Conservation (phyloP, 371 early-diverging fungal species). For the Umbelopsis sp. region DNA sequence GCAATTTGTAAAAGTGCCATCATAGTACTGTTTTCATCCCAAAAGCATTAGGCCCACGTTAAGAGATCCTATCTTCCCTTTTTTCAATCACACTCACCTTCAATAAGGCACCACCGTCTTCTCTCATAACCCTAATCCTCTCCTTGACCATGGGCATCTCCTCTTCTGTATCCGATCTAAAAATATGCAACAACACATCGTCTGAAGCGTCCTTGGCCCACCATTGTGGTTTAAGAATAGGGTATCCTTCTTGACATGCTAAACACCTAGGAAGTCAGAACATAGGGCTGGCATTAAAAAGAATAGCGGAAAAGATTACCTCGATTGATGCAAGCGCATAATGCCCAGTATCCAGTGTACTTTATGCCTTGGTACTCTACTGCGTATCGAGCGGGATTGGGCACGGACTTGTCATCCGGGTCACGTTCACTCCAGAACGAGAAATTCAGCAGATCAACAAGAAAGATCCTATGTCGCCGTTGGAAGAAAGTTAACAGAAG, state of each 20-base stretch:
- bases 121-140: conserved; percentile 66
- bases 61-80: too few relatives aligned
- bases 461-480: conserved; percentile 73
- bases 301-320: conserved; percentile 33
- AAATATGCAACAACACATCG: conserved; percentile 56
- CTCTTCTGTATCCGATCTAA: conserved; percentile 69
- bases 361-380: conserved; percentile 58
- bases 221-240: conserved; percentile 63
- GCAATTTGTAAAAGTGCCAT: conserved; percentile 71
- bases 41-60: too few relatives aligned
- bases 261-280: conserved; percentile 7
- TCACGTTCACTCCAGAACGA: conserved; percentile 85
- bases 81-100: conserved; percentile 37
- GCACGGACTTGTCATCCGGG: conserved; percentile 47
- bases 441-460: conserved; percentile 86
- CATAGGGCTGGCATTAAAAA: too few relatives aligned
- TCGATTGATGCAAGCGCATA: conserved; percentile 82
- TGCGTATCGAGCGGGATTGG: conserved; percentile 63
- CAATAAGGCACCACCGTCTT: conserved; percentile 70
- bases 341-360: conserved; percentile 89
- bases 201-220: conserved; percentile 46
- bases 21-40: conserved; percentile 53
- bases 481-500: conserved; percentile 40
- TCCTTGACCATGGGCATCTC: conserved; percentile 66
- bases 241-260: conserved; percentile 65